Conservation (phyloP, 1,139 yeast genomes). For the Blastobotrys niveus region DNA sequence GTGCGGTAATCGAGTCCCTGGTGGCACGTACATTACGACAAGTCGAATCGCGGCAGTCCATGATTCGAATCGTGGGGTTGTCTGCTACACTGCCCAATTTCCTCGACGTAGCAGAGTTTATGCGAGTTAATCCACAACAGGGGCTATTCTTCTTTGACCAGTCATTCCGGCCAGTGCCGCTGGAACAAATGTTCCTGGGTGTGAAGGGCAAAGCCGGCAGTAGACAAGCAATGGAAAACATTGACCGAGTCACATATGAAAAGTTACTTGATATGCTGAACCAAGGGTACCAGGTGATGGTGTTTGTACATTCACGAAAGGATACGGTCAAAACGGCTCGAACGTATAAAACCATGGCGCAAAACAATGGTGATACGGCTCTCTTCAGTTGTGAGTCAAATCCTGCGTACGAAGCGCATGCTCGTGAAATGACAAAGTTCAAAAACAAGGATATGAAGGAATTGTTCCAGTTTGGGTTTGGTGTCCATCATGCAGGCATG, state of each 20-base stretch:
- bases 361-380: constrained; percentile 46
- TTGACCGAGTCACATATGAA: constrained; percentile 72
- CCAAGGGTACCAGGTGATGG: constrained; percentile 87
- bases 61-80: constrained; percentile 93
- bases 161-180: constrained; percentile 89
- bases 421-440: constrained; percentile 66
- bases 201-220: constrained; percentile 80
- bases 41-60: constrained; percentile 86
- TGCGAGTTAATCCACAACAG: constrained; percentile 81
- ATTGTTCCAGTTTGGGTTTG: constrained; percentile 76
- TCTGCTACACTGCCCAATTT: constrained; percentile 96
- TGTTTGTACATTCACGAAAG: constrained; percentile 91
- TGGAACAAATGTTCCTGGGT: constrained; percentile 82
- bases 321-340: constrained; percentile 84
- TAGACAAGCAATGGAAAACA: constrained; percentile 64
- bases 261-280: constrained; percentile 62
- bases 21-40: constrained; percentile 94
- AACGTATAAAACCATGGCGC: constrained; percentile 65
- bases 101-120: constrained; percentile 89
- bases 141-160: constrained; percentile 95
- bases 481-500: constrained; percentile 98
- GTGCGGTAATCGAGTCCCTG: constrained; percentile 91
- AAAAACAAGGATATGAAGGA: constrained; percentile 78
- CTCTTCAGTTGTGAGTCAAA: constrained; percentile 58
- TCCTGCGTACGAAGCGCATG: constrained; percentile 43